Base-by-base conservation (phyloP, 169 alveolate species). In the Plasmodium berghei region DNA sequence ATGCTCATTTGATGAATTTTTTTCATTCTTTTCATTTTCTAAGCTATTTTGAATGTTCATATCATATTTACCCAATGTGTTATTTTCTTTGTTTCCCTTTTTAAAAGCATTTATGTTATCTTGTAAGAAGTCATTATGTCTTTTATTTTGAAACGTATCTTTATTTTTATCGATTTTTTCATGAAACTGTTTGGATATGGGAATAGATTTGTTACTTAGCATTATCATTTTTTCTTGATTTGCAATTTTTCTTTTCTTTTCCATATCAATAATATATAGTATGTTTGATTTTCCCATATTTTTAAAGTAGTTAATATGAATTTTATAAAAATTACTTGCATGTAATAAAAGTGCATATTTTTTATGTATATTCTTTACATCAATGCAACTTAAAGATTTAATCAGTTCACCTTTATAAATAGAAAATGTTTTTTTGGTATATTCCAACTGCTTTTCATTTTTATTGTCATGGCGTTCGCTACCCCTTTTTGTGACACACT, bases 241-340 rank as follows among this genome's bases (percentile, higher is more conserved):
- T 3, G 42, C 3, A 3, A 34, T 34, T 34, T 34, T 34, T 12
- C 10, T 48, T n/a, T 16, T 20, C 22, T 16, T 5, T 52, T 52
- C 24, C 45, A 62, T 42, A 62, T 56, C 66, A 9, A 63, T 5
- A 45, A 56, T 54, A 56, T 77, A 63, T 14, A 63, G 5, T 9
- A 24, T 58, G 22, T 77, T 24, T 16, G 26, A 58, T 18, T 5
- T 28, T 1, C 75, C 72, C 34, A 63, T 45, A 22, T 3, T 22
- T 26, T 77, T 77, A 18, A 77, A 77, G 58, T 77, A 46, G 45
- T 22, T 18, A 14, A 77, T 63, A 46, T 77, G 89, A 14, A 24
- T 54, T 40, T 77, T 58, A 77, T 63, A 49, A 77, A 77, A 77
- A 52, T 77, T 77, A 24, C 89, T 77, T 9, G 73, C 74, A 56